Base-by-base conservation (phyloP, 1,284 basidiomycete species). In the Apiotrichum mycotoxinovorans region DNA sequence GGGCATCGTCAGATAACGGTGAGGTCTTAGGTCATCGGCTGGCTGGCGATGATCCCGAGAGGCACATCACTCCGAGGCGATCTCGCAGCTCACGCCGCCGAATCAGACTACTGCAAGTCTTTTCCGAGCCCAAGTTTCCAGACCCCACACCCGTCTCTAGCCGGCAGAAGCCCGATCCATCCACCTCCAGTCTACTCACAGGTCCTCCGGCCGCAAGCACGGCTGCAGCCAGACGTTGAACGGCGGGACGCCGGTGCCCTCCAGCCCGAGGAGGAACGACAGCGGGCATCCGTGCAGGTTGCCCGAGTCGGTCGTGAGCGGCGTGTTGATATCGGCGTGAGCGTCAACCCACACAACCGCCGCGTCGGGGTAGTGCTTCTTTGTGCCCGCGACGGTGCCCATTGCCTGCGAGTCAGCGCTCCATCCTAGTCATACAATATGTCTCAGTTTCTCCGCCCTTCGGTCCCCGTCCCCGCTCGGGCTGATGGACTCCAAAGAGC, bases 241-340 rank as follows among this genome's bases (percentile, higher is more conserved):
- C 2, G 77, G 77, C 34, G 83, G 80, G 70, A 91, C 93, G 61
- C 81, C 75, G 18, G 79, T 78, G n/a, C 79, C 80, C 40, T 75
- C 72, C 57, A 92, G 79, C 5, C 89, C 88, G 54, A 93, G 83
- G 52, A 98, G 85, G 84, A 98, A 98, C 20, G 95, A 91, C 48
- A 98, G 84, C 38, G 95, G 96, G 87, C 96, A 97, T 63, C 96
- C 96, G 79, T 98, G 96, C 61, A 99, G 86, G 79, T 98, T 98
- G 45, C 95, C 94, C 56, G 89, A 88, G 57, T 82, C 85, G 23
- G 94, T 96, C 14, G 90, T 87, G 54, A 87, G 83, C 9, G 84
- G 80, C 10, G 94, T 96, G 79, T 98, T 98, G 80, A 98, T 92
- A 76, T 98, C 96, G 41, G 93, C 88, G 66, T 93, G 89, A 5